These are phyloP conservation scores for Aspergillus uvarum DNA, from an alignment of 2,329 filamentous ascomycete genomes.

Conservation along the genomic window DNA sequence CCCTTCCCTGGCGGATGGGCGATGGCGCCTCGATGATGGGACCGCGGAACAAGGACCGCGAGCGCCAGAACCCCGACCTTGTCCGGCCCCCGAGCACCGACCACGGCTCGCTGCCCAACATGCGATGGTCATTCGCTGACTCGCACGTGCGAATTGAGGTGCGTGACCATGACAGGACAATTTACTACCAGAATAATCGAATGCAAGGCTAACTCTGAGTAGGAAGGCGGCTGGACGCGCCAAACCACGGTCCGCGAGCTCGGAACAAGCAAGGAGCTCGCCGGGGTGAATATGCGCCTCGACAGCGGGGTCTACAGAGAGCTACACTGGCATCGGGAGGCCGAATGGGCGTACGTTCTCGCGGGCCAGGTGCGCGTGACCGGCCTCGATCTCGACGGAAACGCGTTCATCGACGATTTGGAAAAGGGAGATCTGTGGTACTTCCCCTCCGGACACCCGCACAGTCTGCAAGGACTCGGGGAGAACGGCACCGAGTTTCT, in stretches of 20 bases:
- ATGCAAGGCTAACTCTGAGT: not conserved
- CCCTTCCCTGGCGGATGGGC: conserved; percentile 9
- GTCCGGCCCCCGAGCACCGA: conserved; percentile 8
- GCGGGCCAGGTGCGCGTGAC: conserved; percentile 3
- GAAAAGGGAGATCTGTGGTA: conserved; percentile 9
- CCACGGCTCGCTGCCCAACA: conserved; percentile 10
- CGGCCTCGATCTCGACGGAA: conserved; percentile 4
- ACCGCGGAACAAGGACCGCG: conserved; percentile 9
- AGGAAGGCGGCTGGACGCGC: conserved; percentile 10
- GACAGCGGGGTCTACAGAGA: conserved; percentile 3
- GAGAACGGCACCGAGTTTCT: conserved; percentile 8
- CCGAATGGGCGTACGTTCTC: conserved; percentile 10
- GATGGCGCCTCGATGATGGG: conserved; percentile 7
- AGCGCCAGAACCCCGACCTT: conserved; percentile 10
- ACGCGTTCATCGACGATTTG: conserved; percentile 7
- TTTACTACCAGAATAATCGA: not conserved
- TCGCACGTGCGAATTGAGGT: conserved; percentile 9
- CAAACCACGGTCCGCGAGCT: conserved; percentile 8
- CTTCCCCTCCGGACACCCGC: conserved; percentile 7
- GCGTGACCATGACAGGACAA: not conserved
- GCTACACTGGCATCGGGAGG: conserved; percentile 8
- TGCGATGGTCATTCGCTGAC: conserved; percentile 9
- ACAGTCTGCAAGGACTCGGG: conserved; percentile 6
- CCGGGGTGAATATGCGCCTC: conserved; percentile 7
- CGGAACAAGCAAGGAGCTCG: conserved; percentile 7